These are phyloP conservation scores for Poa annua DNA, from an alignment of 176 grass and related monocot genomes.

Conservation along the genomic window DNA sequence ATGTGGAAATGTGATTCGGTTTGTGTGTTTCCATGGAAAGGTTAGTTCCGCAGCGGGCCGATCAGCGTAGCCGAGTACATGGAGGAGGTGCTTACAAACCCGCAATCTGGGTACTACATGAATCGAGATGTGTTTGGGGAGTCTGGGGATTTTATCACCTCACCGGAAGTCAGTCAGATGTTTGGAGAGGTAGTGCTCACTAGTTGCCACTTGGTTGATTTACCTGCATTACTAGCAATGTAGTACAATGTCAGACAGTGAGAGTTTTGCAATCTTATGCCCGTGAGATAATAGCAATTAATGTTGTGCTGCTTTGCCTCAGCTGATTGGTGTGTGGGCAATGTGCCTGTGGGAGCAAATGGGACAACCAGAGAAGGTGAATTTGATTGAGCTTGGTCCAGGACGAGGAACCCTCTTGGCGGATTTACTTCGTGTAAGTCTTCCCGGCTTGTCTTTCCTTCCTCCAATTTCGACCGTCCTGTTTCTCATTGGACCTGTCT, in stretches of 20 bases:
- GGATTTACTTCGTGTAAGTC: constrained; percentile 80
- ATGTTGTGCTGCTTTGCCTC: constrained; percentile 28
- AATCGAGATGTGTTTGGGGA: constrained; percentile 88
- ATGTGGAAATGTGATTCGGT: constrained; percentile 36
- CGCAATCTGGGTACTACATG: constrained; percentile 83
- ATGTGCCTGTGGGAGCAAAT: constrained; percentile 98
- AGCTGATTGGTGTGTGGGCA: constrained; percentile 90
- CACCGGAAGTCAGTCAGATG: constrained; percentile 97
- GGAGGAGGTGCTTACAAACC: constrained; percentile 96
- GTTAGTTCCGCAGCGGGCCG: constrained; percentile 91
- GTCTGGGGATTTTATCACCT: constrained; percentile 88
- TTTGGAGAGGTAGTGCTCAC: constrained; percentile 83
- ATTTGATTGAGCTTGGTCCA: constrained; percentile 92
- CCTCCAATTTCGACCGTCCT: constrained; percentile 8
- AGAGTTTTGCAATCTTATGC: background rate
- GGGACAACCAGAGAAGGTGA: constrained; percentile 75
- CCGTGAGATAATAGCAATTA: background rate
- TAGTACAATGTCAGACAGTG: background rate
- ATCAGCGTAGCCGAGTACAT: constrained; percentile 94
- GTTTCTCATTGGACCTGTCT: constrained; percentile 23
- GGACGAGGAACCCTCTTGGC: constrained; percentile 86
- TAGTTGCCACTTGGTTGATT: background rate
- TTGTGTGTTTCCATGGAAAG: constrained; percentile 16
- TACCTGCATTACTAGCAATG: background rate
- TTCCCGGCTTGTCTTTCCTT: constrained; percentile 14